Percentiles rank a stretch among this genome's conserved stretches.
Evolutionary conservation across 1,284 basidiomycete species (phyloP).

Genomic region (Agroathelia rolfsii): DNA sequence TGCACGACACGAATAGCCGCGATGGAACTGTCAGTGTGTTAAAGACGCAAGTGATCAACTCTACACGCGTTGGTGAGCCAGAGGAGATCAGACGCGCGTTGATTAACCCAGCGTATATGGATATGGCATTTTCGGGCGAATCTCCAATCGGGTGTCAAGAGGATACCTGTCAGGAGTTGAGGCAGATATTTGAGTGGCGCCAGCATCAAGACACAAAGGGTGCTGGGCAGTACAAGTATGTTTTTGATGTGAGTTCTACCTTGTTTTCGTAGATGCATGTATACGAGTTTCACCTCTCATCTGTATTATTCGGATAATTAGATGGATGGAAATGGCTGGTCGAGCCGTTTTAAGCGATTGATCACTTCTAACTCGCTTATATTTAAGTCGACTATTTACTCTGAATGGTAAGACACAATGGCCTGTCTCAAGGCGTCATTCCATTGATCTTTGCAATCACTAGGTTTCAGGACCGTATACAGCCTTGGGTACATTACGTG

Average conservation of each 20-base stretch:
- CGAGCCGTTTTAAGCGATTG: not conserved
- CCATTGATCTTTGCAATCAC: not conserved
- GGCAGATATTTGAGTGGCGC: conserved; percentile 37
- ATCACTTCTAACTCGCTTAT: conserved; percentile 28
- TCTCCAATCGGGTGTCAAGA: conserved; percentile 36
- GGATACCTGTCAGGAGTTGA: conserved; percentile 32
- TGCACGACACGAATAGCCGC: conserved; percentile 22
- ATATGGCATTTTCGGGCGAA: conserved; percentile 44
- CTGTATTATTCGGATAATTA: conserved; percentile 13
- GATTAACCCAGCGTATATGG: conserved; percentile 42
- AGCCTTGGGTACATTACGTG: conserved; percentile 52
- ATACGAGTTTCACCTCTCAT: not conserved
- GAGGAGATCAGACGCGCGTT: conserved; percentile 23
- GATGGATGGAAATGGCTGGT: not conserved
- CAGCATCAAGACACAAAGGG: conserved; percentile 30
- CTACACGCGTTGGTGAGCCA: conserved; percentile 37
- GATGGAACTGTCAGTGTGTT: conserved; percentile 27
- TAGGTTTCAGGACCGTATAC: conserved; percentile 33
- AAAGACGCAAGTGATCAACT: conserved; percentile 12
- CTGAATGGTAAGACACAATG: conserved; percentile 42
- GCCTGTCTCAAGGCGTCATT: conserved; percentile 9
- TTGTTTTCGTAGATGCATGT: not conserved
- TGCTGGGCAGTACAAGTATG: conserved; percentile 18
- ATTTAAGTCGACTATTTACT: conserved; percentile 55
- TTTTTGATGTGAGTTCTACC: conserved; percentile 7